Base-by-base conservation (phyloP, 805 yeast species). In the Zygoascus biomembranicola region DNA sequence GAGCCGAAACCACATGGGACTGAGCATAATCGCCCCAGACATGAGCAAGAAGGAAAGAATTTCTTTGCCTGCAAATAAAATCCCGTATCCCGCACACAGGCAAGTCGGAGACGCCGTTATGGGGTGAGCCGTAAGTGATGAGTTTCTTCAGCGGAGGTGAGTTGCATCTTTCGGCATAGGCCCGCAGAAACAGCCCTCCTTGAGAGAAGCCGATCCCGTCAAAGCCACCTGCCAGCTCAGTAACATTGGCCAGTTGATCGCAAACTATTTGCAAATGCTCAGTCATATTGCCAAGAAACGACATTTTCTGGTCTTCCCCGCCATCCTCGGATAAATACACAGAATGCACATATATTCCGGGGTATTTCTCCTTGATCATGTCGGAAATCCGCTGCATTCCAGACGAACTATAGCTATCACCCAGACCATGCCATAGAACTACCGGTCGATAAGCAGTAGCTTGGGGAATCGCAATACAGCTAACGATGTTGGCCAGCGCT, bases 391-490 rank as follows among this genome's bases (percentile, higher is more conserved):
- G 66, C 32, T 67, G 69, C 73, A 85, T 79, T 0, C 85, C 79
- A 0, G 75, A 65, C 0, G 89, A 80, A 62, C 84, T 77, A 63
- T 81, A 86, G 10, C 78, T 75, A 64, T 87, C 95, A 0, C 95
- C 94, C 67, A 87, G 74, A 0, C 95, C 95, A 61, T 87, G 95
- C 95, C 95, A 87, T 43, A 87, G 63, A 1, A 87, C 88, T 2
- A 87, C 75, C 0, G 88, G 85, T 23, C 59, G 52, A 20, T 43
- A 49, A n/a, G 42, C 6, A n/a, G 39, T 23, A 23, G 6, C 28
- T 23, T 23, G 28, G 28, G 28, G 28, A 23, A 23, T 23, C 6
- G 28, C 28, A 23, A 23, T 23, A 23, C 28, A 23, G 3, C 3
- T 6, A 23, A 6, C 28, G 6, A 6, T 23, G 28, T 23, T 23